These are phyloP conservation scores for Moesziomyces aphidis DNA, from an alignment of 1,284 basidiomycete genomes.

Conservation along the genomic window DNA sequence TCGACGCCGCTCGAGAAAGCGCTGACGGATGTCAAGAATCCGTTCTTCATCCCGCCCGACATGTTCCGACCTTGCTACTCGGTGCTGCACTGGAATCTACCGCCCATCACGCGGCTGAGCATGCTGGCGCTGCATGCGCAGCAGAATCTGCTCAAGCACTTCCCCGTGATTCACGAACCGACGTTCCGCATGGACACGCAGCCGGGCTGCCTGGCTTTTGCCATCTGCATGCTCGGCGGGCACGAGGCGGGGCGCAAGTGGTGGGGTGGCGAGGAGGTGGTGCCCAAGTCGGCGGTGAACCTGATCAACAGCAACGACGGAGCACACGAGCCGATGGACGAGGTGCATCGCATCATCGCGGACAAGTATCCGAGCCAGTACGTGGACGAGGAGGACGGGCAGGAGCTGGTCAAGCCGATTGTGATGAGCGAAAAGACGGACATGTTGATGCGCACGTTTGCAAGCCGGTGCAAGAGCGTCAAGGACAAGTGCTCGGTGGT, in stretches of 20 bases:
- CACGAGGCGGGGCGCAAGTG: constrained; percentile 58
- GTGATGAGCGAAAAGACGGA: constrained; percentile 61
- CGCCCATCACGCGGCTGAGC: constrained; percentile 53
- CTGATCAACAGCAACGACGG: constrained; percentile 30
- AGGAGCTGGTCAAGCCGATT: constrained; percentile 58
- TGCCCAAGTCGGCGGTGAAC: constrained; percentile 40
- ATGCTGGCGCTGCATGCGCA: constrained; percentile 59
- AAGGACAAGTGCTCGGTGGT: constrained; percentile 58
- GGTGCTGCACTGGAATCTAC: constrained; percentile 56
- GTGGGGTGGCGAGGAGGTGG: constrained; percentile 62
- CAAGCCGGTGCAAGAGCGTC: constrained; percentile 45
- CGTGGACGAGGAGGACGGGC: constrained; percentile 58
- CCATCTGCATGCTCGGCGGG: constrained; percentile 58
- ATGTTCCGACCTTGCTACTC: constrained; percentile 59
- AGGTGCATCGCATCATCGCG: constrained; percentile 7
- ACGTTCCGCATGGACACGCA: constrained; percentile 60
- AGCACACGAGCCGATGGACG: constrained; percentile 3
- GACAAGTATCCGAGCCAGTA: constrained; percentile 21
- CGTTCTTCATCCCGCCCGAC: constrained; percentile 55
- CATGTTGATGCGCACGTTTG: constrained; percentile 56
- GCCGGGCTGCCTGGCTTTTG: constrained; percentile 57
- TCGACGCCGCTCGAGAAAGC: constrained; percentile 46
- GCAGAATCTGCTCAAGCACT: constrained; percentile 61
- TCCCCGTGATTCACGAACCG: constrained; percentile 59
- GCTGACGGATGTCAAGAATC: constrained; percentile 52